Conservation (phyloP, 2,329 filamentous ascomycete genomes). For the Phaeosphaeriaceae sp. region DNA sequence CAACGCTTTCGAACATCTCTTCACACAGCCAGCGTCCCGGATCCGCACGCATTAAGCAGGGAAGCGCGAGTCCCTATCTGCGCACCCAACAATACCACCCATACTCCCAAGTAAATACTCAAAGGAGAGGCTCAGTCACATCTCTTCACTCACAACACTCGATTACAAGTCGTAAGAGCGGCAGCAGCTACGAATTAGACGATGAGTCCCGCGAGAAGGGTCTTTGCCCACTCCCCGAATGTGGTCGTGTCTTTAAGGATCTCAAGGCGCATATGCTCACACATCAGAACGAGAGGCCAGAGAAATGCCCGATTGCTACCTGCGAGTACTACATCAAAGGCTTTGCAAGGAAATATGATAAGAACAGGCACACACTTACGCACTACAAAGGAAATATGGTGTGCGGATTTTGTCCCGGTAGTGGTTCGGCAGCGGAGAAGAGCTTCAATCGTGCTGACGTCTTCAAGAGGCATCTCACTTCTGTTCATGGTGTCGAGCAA, state of each 20-base stretch:
- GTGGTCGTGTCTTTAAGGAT: slow-evolving; percentile 87
- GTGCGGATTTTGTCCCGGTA: slow-evolving; percentile 90
- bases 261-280: slow-evolving; percentile 94
- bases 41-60: slow-evolving; percentile 54
- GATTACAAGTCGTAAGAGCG: slow-evolving; percentile 60
- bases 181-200: slow-evolving; percentile 47
- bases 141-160: slow-evolving; percentile 73
- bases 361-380: slow-evolving; percentile 90
- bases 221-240: slow-evolving; percentile 82
- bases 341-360: slow-evolving; percentile 94
- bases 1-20: slow-evolving; percentile 65
- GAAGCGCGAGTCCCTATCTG: slow-evolving; percentile 71
- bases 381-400: slow-evolving; percentile 99
- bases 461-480: slow-evolving; percentile 91
- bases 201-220: slow-evolving; percentile 67
- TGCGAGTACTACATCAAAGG: slow-evolving; percentile 94
- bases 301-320: slow-evolving; percentile 90
- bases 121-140: slow-evolving; percentile 70
- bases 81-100: slow-evolving; percentile 62
- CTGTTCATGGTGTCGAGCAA: slow-evolving; percentile 91
- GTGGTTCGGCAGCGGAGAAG: slow-evolving; percentile 88
- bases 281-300: slow-evolving; percentile 86
- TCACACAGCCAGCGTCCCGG: slow-evolving; percentile 52
- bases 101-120: slow-evolving; percentile 54
- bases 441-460: slow-evolving; percentile 95